phyloP scores from a whole-genome alignment of 208 protist genomes.

The Leishmania major region DNA sequence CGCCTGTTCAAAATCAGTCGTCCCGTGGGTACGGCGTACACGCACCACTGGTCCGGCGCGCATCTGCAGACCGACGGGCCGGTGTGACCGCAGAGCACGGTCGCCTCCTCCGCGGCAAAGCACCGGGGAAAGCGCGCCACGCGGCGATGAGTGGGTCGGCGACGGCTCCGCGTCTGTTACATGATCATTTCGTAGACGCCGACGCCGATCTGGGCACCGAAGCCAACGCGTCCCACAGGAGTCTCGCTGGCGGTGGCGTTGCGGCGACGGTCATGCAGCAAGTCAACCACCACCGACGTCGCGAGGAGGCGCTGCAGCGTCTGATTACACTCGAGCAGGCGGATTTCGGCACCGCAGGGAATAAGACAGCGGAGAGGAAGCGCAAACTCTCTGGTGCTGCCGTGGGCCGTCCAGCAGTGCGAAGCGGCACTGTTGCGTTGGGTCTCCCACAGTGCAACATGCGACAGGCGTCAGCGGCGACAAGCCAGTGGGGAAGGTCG shows the following conservation, averaged over 20 bases:
- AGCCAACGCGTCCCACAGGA: neutral
- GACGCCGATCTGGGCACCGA: conserved; percentile 7
- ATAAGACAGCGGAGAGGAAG: neutral
- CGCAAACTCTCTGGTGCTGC: conserved; percentile 3
- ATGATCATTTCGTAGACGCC: neutral
- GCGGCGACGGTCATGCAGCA: conserved; percentile 49
- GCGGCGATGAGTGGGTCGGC: neutral
- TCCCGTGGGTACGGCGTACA: conserved; percentile 1
- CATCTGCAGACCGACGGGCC: neutral
- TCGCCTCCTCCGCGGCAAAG: neutral
- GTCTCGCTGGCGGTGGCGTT: neutral
- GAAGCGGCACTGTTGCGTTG: conserved; percentile 2
- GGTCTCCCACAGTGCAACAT: conserved; percentile 5
- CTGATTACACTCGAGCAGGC: conserved; percentile 29
- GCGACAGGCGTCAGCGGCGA: neutral
- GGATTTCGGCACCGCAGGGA: conserved; percentile 11
- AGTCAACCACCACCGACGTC: conserved; percentile 47
- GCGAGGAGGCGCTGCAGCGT: conserved; percentile 38
- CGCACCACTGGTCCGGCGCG: conserved; percentile 15
- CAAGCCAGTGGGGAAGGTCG: neutral
- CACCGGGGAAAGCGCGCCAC: neutral
- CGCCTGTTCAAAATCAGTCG: neutral
- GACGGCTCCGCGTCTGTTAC: neutral
- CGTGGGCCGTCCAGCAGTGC: neutral
- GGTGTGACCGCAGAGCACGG: neutral